Percentiles rank a stretch among this genome's conserved stretches.
Conservation (phyloP, 1,139 yeast genomes). For the Candida sp. region DNA sequence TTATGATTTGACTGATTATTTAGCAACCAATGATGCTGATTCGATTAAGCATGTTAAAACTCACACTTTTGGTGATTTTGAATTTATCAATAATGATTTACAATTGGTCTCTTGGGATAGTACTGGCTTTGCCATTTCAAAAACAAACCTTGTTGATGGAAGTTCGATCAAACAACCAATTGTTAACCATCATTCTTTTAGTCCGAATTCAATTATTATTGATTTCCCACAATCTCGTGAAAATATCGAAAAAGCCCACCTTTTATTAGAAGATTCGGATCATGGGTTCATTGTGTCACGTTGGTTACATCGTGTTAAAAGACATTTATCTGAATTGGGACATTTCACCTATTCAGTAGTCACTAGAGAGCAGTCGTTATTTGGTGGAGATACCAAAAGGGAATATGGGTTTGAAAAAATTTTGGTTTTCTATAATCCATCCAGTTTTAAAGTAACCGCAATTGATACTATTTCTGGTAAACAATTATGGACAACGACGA, state of each 20-base stretch:
- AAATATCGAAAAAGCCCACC: constrained; percentile 25
- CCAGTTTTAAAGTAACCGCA: constrained; percentile 21
- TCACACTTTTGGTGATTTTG: constrained; percentile 8
- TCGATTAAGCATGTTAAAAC: constrained; percentile 12
- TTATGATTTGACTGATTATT: constrained; percentile 27
- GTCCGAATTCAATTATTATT: constrained; percentile 12
- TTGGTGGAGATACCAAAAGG: constrained; percentile 9
- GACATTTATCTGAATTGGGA: constrained; percentile 38
- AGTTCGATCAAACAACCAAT: constrained; percentile 5
- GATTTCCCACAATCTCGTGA: constrained; percentile 28
- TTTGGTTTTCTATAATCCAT: constrained; percentile 25
- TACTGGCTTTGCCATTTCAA: constrained; percentile 7
- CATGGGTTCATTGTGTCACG: constrained; percentile 20
- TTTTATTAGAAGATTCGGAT: constrained; percentile 27
- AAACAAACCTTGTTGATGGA: constrained; percentile 11
- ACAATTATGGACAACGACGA: constrained; percentile 21
- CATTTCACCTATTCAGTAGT: constrained; percentile 15
- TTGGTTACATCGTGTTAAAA: constrained; percentile 27
- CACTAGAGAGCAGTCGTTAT: constrained; percentile 2
- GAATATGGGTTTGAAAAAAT: constrained; percentile 35
- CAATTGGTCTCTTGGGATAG: background rate
- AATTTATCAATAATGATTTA: constrained; percentile 6
- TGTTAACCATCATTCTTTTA: constrained; percentile 6
- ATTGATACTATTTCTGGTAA: constrained; percentile 27
- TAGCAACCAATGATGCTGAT: constrained; percentile 16